Evolutionary conservation across 768 basidiomycete genomes (phyloP).

Genomic region (Tulasnella sp.): DNA sequence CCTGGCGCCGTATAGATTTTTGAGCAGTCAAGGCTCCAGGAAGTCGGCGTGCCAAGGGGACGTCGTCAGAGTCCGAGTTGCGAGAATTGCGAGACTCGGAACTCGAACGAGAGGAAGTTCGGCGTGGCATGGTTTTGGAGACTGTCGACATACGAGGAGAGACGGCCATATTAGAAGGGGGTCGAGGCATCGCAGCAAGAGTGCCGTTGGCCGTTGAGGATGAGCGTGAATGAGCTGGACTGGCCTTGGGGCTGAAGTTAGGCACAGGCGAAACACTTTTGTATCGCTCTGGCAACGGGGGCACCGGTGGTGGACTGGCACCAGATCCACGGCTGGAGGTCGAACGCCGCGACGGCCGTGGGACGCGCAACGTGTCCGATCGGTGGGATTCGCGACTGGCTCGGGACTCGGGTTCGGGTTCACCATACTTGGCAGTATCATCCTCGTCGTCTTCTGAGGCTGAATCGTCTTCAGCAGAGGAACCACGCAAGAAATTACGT

Average conservation of each 20-base stretch:
- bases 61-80: constrained; percentile 40
- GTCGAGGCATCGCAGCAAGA: not conserved
- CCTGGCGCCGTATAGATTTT: constrained; percentile 59
- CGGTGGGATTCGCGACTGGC: not conserved
- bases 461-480: not conserved
- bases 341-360: constrained; percentile 2
- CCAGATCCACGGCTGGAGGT: not conserved
- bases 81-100: no score
- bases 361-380: constrained; percentile 5
- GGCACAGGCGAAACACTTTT: not conserved
- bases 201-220: not conserved
- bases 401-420: no score
- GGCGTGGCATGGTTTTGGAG: no score
- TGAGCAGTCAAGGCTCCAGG: constrained; percentile 77
- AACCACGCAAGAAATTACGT: not conserved
- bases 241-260: not conserved
- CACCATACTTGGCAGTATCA: not conserved
- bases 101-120: no score
- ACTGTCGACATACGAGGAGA: no score
- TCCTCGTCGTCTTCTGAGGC: not conserved
- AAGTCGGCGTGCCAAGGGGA: constrained; percentile 71
- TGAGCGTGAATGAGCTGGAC: not conserved
- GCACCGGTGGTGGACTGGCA: constrained; percentile 1
- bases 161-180: no score
- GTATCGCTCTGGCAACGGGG: constrained; percentile 1